A percentile compares a stretch with the other conserved stretches of the same genome.
Evolutionary conservation across 257 asterid species (phyloP).

Genomic region (Solanum piurae): DNA sequence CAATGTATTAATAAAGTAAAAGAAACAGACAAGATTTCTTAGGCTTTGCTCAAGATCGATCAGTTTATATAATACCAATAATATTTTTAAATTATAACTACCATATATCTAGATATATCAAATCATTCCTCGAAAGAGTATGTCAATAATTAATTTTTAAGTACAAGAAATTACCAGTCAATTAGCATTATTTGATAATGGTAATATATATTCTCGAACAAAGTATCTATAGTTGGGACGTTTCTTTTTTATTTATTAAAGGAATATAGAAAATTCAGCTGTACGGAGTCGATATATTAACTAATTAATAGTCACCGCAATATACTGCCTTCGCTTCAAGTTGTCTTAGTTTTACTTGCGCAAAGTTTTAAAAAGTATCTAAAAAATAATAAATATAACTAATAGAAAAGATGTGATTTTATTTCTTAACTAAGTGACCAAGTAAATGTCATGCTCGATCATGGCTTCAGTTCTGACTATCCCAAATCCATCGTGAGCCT

Average conservation of each 20-base stretch:
- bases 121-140: background rate
- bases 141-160: background rate
- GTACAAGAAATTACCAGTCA: background rate
- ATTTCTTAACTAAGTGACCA: no score
- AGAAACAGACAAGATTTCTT: background rate
- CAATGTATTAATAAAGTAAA: background rate
- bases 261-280: no score
- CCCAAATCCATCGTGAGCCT: background rate
- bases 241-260: background rate
- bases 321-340: no score
- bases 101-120: no score
- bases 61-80: background rate
- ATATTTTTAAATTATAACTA: background rate
- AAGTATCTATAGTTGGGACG: background rate
- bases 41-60: background rate
- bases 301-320: no score
- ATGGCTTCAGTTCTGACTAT: fast-evolving
- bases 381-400: no score
- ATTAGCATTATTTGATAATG: background rate
- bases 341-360: no score
- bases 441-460: no score
- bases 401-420: no score
- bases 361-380: no score
- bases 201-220: background rate
- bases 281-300: no score